Evolutionary conservation across 805 yeast species (phyloP), one percentile per base, ranked within the genome.

Genomic region (Ogataea zsoltii): DNA sequence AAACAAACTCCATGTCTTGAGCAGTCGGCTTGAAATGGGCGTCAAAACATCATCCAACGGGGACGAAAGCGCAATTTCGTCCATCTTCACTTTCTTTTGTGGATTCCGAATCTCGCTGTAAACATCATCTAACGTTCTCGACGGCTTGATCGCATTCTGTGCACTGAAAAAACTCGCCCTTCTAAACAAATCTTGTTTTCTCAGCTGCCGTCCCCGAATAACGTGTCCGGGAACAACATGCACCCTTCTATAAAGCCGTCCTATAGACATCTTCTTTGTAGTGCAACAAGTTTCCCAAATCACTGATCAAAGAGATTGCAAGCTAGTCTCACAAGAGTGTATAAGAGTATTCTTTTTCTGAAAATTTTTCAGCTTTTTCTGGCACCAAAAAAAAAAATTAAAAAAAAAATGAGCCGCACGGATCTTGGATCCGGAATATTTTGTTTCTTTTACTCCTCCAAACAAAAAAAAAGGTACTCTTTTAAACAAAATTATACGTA

Each of bases 1-100:
- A 33, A 88, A 71, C 29, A 89, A 66, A 2, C 91, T 78, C 82
- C 91, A 89, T 6, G 61, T 50, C 44, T 62, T 64, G 25, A 56
- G 38, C 14, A 54, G 48, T 7, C 54, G 51, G 2, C 57, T 47
- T 9, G 59, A 58, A 14, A 57, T 52, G 12, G 63, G 57, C 4
- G 66, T 61, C 30, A 61, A 44, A 34, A 62, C 56, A 11, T 55
- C 54, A 46, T 63, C 68, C n/a, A 49, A 40, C 4, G 57, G 39
- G 3, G 63, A 49, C n/a, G 65, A 56, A 9, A 48, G 38, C 10
- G 46, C 43, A 13, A 48, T 38, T 23, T 37, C 42, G 13, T 46
- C 49, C 12, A 42, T 19, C 6, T 38, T 40, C 9, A 33, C 33
- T 4, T 32, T 18, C 21, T 31, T 21, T n/a, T 26, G 23, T n/a